These are phyloP conservation scores for Aurifilum marmelostoma DNA, from an alignment of 2,329 filamentous ascomycete species.

Conservation along the genomic window DNA sequence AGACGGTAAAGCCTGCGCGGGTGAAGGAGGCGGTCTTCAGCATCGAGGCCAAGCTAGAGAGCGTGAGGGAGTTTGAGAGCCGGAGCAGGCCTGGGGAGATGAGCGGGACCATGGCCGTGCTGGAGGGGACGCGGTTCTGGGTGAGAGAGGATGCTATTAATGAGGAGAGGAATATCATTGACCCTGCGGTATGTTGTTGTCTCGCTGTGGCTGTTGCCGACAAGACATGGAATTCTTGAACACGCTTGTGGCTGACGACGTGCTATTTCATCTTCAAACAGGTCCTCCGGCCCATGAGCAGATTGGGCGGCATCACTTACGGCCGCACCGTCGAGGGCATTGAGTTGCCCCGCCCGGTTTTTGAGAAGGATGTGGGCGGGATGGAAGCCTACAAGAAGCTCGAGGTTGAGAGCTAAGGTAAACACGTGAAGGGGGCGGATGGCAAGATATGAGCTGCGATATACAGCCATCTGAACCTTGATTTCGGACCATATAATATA, in stretches of 20 bases:
- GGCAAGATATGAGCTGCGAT: constrained; percentile 18
- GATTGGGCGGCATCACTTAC: constrained; percentile 87
- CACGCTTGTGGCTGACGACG: not conserved
- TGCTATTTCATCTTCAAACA: constrained; percentile 34
- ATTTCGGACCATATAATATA: not conserved
- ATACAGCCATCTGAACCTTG: not conserved
- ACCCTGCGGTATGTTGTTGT: constrained; percentile 61
- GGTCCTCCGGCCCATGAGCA: constrained; percentile 74
- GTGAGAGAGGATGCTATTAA: constrained; percentile 86
- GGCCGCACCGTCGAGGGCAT: constrained; percentile 69
- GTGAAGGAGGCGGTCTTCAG: constrained; percentile 83
- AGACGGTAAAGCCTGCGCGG: constrained; percentile 69
- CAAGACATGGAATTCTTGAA: not conserved
- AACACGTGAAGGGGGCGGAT: constrained; percentile 3
- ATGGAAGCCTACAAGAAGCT: constrained; percentile 62
- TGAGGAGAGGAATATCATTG: constrained; percentile 72
- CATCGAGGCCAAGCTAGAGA: constrained; percentile 79
- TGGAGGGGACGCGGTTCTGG: constrained; percentile 90
- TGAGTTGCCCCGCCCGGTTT: constrained; percentile 70
- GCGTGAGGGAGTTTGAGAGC: constrained; percentile 77
- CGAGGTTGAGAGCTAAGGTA: constrained; percentile 40
- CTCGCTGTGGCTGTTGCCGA: not conserved
- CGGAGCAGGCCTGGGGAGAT: constrained; percentile 70
- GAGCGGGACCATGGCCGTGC: constrained; percentile 72
- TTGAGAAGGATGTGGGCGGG: constrained; percentile 54